A percentile compares a stretch with the other conserved stretches of the same genome.
Conservation (phyloP, 1,139 yeast species). For the Suhomyces guaymorum region DNA sequence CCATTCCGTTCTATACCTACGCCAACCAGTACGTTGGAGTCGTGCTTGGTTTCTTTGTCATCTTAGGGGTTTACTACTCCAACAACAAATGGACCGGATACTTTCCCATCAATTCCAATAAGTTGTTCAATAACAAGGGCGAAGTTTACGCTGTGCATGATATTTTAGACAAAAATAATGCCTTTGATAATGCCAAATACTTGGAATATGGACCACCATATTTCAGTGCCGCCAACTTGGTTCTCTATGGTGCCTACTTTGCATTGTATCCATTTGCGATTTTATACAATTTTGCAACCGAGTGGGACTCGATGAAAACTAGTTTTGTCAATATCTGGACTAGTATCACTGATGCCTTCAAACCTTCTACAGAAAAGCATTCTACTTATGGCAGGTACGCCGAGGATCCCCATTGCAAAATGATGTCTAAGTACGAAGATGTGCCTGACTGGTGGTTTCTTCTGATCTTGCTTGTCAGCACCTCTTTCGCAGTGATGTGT, state of each 20-base stretch:
- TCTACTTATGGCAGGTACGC: constrained; percentile 17
- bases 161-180: constrained; percentile 14
- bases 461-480: constrained; percentile 15
- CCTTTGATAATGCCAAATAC: constrained; percentile 19
- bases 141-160: constrained; percentile 15
- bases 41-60: constrained; percentile 15
- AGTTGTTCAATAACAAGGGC: constrained; percentile 19
- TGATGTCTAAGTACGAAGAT: constrained; percentile 20
- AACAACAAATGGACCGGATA: constrained; percentile 20
- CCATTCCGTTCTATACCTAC: constrained; percentile 17
- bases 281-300: constrained; percentile 15
- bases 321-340: constrained; percentile 11
- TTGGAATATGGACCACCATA: constrained; percentile 41
- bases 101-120: constrained; percentile 19
- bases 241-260: constrained; percentile 20
- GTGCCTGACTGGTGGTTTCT: constrained; percentile 22
- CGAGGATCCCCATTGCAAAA: constrained; percentile 17
- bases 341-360: too few species aligned
- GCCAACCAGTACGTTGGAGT: constrained; percentile 17
- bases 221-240: constrained; percentile 34
- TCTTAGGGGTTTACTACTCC: constrained; percentile 18
- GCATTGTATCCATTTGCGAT: constrained; percentile 20
- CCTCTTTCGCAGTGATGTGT: constrained; percentile 20
- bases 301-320: constrained; percentile 8
- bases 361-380: constrained; percentile 7